Base-by-base conservation (phyloP, 805 yeast species). In the Kuraishia floccosa region DNA sequence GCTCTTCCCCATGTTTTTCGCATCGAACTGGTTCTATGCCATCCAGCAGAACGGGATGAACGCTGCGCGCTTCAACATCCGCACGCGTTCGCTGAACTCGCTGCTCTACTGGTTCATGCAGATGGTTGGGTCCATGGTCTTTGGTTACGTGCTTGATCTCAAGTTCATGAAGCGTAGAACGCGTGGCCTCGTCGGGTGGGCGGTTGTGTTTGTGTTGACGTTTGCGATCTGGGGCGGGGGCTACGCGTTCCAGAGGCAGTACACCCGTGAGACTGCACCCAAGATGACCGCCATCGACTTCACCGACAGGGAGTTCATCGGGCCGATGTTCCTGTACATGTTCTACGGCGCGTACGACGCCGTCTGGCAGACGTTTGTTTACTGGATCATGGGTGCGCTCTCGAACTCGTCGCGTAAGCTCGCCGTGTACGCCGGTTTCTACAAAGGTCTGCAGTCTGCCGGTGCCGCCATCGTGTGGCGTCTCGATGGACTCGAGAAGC, bases 391-490 rank as follows among this genome's bases (percentile, higher is more conserved):
- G 55, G 80, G 81, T 28, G 63, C 76, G 27, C 47, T 74, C 35
- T 60, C 77, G 34, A 74, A 74, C 48, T 65, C 68, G 42, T 64
- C 76, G 18, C 63, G 70, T 53, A 68, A 65, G 48, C 55, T 60
- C 24, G 72, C 76, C 17, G 47, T 72, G 35, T 68, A 69, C 42
- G 75, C 76, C 12, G 78, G 78, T 25, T 68, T 68, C 49, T 74
- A 72, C 56, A 75, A 75, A 56, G 72, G 76, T 35, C 49, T 75
- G 35, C 81, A 74, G 52, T 64, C 74, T 25, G 79, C 78, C 7
- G 77, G 76, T 46, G 72, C 75, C 9, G 80, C 74, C 16, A 57
- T 74, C 28, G 66, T 65, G 10, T 75, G 79, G 80, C 54, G 74
- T 40, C 50, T 71, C 38, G 78, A 72, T 43, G 63, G 70, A 18